Conservation (phyloP, 495 filamentous ascomycete genomes). For the Aspergillus conjunctus region DNA sequence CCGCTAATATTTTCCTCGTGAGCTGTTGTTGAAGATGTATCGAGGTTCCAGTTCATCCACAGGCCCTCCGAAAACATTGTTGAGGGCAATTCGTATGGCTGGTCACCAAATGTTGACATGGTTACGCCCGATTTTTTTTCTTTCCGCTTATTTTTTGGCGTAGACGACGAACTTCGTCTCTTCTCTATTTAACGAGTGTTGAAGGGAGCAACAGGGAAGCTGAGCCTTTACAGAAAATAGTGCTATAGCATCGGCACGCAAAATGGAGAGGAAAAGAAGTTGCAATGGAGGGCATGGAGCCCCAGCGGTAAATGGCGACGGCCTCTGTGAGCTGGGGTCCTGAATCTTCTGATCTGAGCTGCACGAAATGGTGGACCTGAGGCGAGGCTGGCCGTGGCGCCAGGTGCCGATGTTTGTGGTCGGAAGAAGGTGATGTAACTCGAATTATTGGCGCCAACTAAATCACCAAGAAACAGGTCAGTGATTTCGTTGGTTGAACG, state of each 20-base stretch:
- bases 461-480: not conserved
- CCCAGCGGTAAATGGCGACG: not conserved
- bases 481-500: not conserved
- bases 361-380: not conserved
- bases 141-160: not conserved
- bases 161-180: not conserved
- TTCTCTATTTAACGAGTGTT: not conserved
- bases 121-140: not conserved
- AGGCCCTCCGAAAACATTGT: not conserved
- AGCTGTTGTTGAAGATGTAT: not conserved
- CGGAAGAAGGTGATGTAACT: not conserved
- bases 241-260: not conserved
- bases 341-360: not conserved
- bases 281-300: not conserved
- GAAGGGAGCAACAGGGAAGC: not conserved
- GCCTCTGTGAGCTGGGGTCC: not conserved
- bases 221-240: not conserved
- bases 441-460: constrained; percentile 9
- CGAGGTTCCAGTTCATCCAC: constrained; percentile 11
- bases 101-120: constrained; percentile 12
- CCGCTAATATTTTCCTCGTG: not conserved
- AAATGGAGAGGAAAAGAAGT: not conserved
- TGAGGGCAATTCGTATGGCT: not conserved
- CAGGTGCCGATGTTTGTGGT: constrained; percentile 4
- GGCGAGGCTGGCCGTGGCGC: not conserved